Base-by-base conservation (phyloP, 345 rosid genomes). In the Schrenkiella parvula region DNA sequence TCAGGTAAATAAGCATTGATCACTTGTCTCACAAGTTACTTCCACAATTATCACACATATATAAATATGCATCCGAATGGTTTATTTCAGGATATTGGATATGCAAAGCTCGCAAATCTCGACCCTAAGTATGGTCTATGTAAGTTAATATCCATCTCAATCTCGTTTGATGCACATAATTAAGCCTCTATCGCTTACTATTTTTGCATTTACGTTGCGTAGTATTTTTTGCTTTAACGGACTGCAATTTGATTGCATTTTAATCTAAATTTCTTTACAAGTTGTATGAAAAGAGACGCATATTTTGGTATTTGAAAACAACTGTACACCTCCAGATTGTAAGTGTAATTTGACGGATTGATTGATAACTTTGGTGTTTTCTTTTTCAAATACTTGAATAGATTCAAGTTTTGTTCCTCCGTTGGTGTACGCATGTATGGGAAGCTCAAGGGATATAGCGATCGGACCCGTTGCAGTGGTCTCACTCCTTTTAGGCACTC, bases 401-500 rank as follows among this genome's bases (percentile, higher is more conserved):
- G 96, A 92, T 77, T 82, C 92, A 34, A 93, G 98, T 79, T 86
- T 93, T 68, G 93, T 93, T 63, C 97, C 98, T 4, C 98, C 97
- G 8, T 57, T 93, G 80, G 80, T 93, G 79, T 93, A 93, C 72
- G 96, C 97, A 12, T 79, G 80, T 75, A 93, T 93, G 97, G 97
- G 98, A 19, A 93, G 98, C 58, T 93, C 98, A 59, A 81, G 90
- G 74, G 98, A 93, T 71, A 93, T 90, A 65, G 97, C 98, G 1
- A 90, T 93, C 46, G 98, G 98, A 52, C 98, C 98, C 0, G 98
- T 93, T 3, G 98, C 98, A 1, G 97, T 93, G 79, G 96, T 93
- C 35, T 93, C 98, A 60, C 97, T 93, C 29, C 77, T 90, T 71
- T 56, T 92, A 62, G 97, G 97, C 15, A 88, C 88, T 47, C 75